Evolutionary conservation across 2,329 filamentous ascomycete species (phyloP).

Genomic region (Harringtonia lauricola): DNA sequence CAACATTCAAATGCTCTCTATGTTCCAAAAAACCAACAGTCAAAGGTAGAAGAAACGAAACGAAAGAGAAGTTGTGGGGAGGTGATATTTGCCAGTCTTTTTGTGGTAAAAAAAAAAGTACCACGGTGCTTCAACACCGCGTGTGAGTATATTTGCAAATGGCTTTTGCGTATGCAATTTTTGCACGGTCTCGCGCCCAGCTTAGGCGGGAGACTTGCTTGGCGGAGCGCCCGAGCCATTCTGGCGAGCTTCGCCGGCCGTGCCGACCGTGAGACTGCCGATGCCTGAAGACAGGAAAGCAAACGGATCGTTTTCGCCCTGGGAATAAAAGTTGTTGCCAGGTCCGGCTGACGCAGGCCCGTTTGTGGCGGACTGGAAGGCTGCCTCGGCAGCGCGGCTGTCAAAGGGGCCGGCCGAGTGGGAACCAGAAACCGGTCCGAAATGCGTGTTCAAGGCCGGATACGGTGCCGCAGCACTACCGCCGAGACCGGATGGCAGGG

Average conservation of each 20-base stretch:
- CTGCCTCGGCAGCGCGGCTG: conserved; percentile 84
- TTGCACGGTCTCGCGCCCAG: not conserved
- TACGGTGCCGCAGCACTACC: conserved; percentile 70
- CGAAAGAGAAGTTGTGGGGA: conserved; percentile 9
- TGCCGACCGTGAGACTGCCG: conserved; percentile 59
- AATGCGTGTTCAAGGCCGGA: conserved; percentile 73
- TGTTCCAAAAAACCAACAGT: conserved; percentile 4
- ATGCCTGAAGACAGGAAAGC: conserved; percentile 69
- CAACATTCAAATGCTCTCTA: conserved; percentile 4
- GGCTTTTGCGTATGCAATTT: not conserved
- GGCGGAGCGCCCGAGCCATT: conserved; percentile 46
- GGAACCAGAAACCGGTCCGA: conserved; percentile 62
- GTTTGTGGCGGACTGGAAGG: conserved; percentile 82
- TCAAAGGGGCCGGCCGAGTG: conserved; percentile 84
- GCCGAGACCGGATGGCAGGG: conserved; percentile 74
- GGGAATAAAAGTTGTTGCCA: conserved; percentile 59
- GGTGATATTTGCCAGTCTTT: conserved; percentile 7
- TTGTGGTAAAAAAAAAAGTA: conserved; percentile 1
- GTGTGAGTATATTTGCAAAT: conserved; percentile 9
- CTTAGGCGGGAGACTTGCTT: conserved; percentile 49
- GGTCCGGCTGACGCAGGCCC: conserved; percentile 67
- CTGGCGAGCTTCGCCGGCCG: conserved; percentile 45
- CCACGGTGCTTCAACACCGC: not conserved
- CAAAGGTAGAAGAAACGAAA: not conserved
- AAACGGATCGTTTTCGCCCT: conserved; percentile 63